These are phyloP conservation scores for Talaromyces liani DNA, from an alignment of 495 filamentous ascomycete species.

Conservation along the genomic window DNA sequence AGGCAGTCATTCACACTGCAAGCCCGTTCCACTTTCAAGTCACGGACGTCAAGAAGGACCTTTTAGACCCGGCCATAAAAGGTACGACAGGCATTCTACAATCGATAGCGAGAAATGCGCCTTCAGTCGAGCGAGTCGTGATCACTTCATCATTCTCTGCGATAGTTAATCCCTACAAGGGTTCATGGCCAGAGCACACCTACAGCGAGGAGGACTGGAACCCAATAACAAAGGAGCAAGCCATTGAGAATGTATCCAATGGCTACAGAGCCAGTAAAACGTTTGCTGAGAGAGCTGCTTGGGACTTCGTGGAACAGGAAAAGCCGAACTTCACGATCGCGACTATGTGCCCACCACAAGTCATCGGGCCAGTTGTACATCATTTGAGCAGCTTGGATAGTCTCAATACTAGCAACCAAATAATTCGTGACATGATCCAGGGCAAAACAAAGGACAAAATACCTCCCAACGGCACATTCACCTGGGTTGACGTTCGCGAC, in stretches of 20 bases:
- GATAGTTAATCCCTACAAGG: conserved; percentile 43
- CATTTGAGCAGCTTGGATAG: conserved; percentile 56
- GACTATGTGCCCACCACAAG: conserved; percentile 63
- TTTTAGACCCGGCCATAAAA: conserved; percentile 67
- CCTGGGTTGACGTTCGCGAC: conserved; percentile 66
- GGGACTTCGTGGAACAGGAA: conserved; percentile 73
- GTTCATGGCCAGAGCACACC: conserved; percentile 31
- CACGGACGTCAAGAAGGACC: conserved; percentile 57
- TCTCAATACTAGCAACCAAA: conserved; percentile 62
- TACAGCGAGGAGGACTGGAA: conserved; percentile 71
- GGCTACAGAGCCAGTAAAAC: conserved; percentile 59
- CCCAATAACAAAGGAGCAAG: conserved; percentile 55
- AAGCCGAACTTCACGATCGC: conserved; percentile 70
- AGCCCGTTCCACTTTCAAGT: conserved; percentile 30
- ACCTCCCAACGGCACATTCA: conserved; percentile 45
- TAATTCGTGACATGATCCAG: conserved; percentile 46
- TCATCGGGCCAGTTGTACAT: conserved; percentile 62
- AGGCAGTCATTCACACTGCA: conserved; percentile 35
- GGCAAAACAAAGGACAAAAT: conserved; percentile 60
- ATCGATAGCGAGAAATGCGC: conserved; percentile 48
- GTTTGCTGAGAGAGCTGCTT: conserved; percentile 63
- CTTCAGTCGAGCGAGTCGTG: conserved; percentile 59
- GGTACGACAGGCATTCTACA: conserved; percentile 59
- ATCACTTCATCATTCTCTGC: conserved; percentile 71
- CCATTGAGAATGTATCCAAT: conserved; percentile 34